These are phyloP conservation scores for Xylaria sp. DNA, from an alignment of 2,329 filamentous ascomycete genomes.

Conservation along the genomic window DNA sequence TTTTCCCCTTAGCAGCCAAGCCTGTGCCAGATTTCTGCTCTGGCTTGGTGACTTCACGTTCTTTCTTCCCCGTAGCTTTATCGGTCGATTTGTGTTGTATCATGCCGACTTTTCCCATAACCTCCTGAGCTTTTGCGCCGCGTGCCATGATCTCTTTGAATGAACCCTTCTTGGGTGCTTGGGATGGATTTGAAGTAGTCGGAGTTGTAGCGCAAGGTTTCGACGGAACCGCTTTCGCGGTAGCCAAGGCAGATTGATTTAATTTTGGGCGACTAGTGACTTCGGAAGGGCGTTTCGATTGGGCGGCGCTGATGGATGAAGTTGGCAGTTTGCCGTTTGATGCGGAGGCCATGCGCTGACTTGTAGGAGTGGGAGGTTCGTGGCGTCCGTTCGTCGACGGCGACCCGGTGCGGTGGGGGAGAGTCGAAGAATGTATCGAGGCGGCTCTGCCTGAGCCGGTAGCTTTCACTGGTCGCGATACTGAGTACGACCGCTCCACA, in stretches of 20 bases:
- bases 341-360: slow-evolving; percentile 34
- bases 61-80: slow-evolving; percentile 66
- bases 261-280: slow-evolving; percentile 40
- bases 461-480: slow-evolving; percentile 40
- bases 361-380: slow-evolving; percentile 39
- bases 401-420: slow-evolving; percentile 43
- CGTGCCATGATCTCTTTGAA: slow-evolving; percentile 79
- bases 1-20: slow-evolving; percentile 46
- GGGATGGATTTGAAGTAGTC: slow-evolving; percentile 46
- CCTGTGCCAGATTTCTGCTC: slow-evolving; percentile 52
- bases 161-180: slow-evolving; percentile 74
- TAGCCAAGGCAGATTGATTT: slow-evolving; percentile 30
- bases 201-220: slow-evolving; percentile 45
- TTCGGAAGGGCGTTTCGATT: slow-evolving; percentile 38
- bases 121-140: slow-evolving; percentile 72
- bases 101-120: slow-evolving; percentile 70
- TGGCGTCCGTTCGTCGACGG: slow-evolving; percentile 44
- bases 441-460: slow-evolving; percentile 39
- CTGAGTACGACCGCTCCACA: slow-evolving; percentile 40
- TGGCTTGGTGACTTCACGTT: slow-evolving; percentile 59
- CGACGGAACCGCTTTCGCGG: slow-evolving; percentile 40
- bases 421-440: slow-evolving; percentile 44
- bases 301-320: slow-evolving; percentile 26
- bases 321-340: slow-evolving; percentile 39
- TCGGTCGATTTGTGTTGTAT: slow-evolving; percentile 81